phyloP scores from a whole-genome alignment of 371 early-diverging fungal genomes.

The Haplosporangium sp. region DNA sequence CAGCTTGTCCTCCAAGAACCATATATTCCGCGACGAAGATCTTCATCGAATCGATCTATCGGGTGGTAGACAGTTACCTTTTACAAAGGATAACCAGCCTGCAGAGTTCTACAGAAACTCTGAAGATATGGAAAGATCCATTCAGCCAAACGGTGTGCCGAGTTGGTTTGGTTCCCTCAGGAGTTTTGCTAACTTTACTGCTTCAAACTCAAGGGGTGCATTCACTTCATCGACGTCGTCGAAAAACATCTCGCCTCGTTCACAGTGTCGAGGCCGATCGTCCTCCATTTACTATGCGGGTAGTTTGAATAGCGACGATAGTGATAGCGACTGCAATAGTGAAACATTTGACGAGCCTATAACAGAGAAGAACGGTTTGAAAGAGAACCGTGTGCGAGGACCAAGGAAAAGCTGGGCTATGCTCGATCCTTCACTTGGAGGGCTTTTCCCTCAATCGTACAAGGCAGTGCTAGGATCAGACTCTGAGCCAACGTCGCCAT shows the following conservation, averaged over 20 bases:
- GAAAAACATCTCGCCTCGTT: not conserved
- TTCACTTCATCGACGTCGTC: constrained; percentile 28
- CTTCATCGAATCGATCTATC: not conserved
- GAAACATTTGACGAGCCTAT: constrained; percentile 32
- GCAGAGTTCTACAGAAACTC: not conserved
- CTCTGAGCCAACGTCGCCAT: constrained; percentile 16
- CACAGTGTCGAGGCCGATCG: constrained; percentile 27
- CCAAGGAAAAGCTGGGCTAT: constrained; percentile 33
- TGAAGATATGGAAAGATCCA: constrained; percentile 5
- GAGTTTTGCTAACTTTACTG: constrained; percentile 41
- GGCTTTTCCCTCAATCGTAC: constrained; percentile 22
- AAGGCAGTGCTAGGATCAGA: constrained; percentile 29
- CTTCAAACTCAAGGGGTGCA: constrained; percentile 40
- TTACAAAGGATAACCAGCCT: not conserved
- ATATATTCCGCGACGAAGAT: not conserved
- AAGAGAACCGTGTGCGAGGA: constrained; percentile 40
- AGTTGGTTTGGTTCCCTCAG: constrained; percentile 51
- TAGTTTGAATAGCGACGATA: constrained; percentile 13
- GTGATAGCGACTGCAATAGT: constrained; percentile 20
- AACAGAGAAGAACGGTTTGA: constrained; percentile 38
- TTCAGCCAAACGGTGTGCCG: constrained; percentile 11
- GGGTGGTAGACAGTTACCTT: not conserved
- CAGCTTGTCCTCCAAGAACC: not conserved
- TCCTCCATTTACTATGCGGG: constrained; percentile 46
- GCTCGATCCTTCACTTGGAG: constrained; percentile 38